phyloP scores from a whole-genome alignment of 768 basidiomycete genomes.

The Pisolithus sp. region DNA sequence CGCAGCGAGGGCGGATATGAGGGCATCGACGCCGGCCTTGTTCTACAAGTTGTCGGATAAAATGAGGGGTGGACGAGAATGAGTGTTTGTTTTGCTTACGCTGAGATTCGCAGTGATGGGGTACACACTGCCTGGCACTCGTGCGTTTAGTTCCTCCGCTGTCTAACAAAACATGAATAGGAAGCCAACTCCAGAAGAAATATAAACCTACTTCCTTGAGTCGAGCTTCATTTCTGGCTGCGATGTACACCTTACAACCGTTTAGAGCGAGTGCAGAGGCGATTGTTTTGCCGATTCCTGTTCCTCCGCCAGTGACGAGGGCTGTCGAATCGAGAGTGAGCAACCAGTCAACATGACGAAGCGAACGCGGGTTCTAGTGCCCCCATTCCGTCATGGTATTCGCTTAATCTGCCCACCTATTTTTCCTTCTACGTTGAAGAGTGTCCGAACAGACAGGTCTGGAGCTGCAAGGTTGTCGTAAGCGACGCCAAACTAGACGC shows the following conservation, averaged over 20 bases:
- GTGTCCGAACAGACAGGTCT: constrained; percentile 43
- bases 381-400: not conserved
- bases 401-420: constrained; percentile 38
- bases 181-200: not conserved
- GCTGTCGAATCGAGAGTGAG: constrained; percentile 33
- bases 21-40: constrained; percentile 72
- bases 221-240: constrained; percentile 73
- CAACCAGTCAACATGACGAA: not conserved
- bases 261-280: constrained; percentile 78
- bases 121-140: constrained; percentile 53
- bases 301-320: constrained; percentile 77
- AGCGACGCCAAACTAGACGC: not conserved
- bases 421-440: constrained; percentile 60
- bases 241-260: constrained; percentile 86
- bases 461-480: not conserved
- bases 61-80: not conserved
- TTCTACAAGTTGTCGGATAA: constrained; percentile 35
- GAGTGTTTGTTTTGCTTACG: constrained; percentile 37
- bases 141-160: constrained; percentile 53
- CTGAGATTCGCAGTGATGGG: constrained; percentile 72
- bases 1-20: constrained; percentile 61
- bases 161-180: constrained; percentile 28
- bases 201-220: constrained; percentile 55
- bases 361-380: not conserved
- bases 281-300: constrained; percentile 82